Evolutionary conservation across 73 alveolate genomes (phyloP), one percentile per base, ranked within the genome.

Genomic region (Paramecium octaurelia): DNA sequence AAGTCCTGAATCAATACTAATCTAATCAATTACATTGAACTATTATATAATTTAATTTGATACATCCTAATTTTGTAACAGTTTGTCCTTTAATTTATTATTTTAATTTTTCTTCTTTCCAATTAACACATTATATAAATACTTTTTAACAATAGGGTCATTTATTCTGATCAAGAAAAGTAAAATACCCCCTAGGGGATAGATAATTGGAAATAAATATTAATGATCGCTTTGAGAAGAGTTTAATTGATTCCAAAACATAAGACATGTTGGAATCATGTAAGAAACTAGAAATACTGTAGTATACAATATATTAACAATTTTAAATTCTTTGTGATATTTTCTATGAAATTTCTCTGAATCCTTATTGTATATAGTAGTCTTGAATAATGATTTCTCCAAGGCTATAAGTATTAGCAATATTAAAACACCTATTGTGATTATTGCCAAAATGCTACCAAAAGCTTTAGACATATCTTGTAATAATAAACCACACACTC

Each of bases 121-220:
- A 3, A 16, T 31, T 20, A 64, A 20, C 2, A 64, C 14, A 31
- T 31, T 64, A 18, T 64, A 64, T 24, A 64, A 6, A 12, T 34
- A 64, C 18, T 80, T 80, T 18, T 80, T 31, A 4, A 80, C 91
- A 23, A 80, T 31, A 0, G 91, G 91, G 31, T 80, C 91, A 40
- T 23, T 44, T 24, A 80, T 40, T 48, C 91, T 80, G 29, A 80
- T 80, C 34, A 48, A 12, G n/a, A 80, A 80, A 16, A 80, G 73
- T 43, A 80, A 42, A 6, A 80, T 80, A 18, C 91, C 91, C 20
- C 50, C 91, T 0, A 75, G 12, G n/a, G 88, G 60, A 42, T 38
- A 29, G 7, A 38, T 75, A 9, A 75, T 29, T 35, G 60, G 88
- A n/a, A 75, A 38, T 7, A 75, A n/a, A 23, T 75, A 34, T 2